Evolutionary conservation across 2,329 filamentous ascomycete species (phyloP), one percentile per base, ranked within the genome.

Genomic region (Colletotrichum sublineola): DNA sequence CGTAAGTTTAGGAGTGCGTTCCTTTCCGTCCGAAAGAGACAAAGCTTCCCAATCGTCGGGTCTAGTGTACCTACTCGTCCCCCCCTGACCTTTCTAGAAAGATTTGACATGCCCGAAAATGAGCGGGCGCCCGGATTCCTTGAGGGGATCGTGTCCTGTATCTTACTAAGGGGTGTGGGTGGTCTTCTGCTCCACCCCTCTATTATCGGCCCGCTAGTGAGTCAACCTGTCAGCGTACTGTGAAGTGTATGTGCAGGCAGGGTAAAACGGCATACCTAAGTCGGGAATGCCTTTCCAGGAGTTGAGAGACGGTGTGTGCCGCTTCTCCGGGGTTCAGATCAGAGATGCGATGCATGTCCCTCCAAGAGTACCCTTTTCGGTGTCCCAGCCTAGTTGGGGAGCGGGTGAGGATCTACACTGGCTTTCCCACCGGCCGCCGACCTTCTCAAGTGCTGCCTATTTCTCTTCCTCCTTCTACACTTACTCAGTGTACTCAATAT

Each of bases 11-110:
- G 55, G 14, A 38, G 6, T 48, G 68, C 68, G 53, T 69, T 69
- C 69, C 69, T 66, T 66, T 60, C 69, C 69, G 69, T 72, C 69
- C 69, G 69, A 72, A 72, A 67, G 53, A 64, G 60, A 72, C 38
- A 64, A 69, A 72, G 69, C 66, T 72, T 72, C 68, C 68, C 44
- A 33, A 64, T 29, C 31, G 53, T 69, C 60, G 65, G 66, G 69
- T 72, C 69, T 24, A 24, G 24, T 24, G 24, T 24, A 24, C 24
- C 24, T 63, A 65, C 46, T 36, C 58, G 46, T 61, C 61, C 48
- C 48, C 9, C 36, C 24, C 11, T 36, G 18, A 14, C 53, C 48
- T n/a, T 72, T 69, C 66, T 64, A 72, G 66, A 72, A 72, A 48
- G 31, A 53, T 69, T 72, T 60, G 31, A 53, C 63, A 40, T 11